Percentiles rank a stretch among this genome's conserved stretches.
Evolutionary conservation across 1,284 basidiomycete species (phyloP).

Genomic region (Vanrija pseudolonga): DNA sequence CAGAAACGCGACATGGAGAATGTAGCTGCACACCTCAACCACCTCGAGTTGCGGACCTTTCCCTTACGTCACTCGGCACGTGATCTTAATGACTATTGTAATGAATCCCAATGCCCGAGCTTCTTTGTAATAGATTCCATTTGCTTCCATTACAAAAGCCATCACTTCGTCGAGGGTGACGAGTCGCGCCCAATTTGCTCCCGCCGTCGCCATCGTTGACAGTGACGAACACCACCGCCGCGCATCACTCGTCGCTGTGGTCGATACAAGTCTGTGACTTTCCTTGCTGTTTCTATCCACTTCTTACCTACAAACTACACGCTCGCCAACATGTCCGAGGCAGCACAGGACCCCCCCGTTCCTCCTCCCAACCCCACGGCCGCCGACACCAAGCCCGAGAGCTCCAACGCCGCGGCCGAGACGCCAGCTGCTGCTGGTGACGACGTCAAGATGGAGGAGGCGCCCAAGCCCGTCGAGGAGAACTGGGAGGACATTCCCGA

Average conservation of each 20-base stretch:
- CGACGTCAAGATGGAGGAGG: constrained; percentile 21
- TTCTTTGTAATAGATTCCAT: neutral
- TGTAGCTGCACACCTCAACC: no score
- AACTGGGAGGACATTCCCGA: constrained; percentile 46
- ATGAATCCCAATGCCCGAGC: no score
- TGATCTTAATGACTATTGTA: no score
- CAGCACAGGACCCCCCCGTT: constrained; percentile 16
- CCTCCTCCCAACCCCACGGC: constrained; percentile 9
- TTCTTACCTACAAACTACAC: neutral
- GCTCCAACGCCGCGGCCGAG: constrained; percentile 10
- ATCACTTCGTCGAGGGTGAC: no score
- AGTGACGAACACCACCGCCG: neutral
- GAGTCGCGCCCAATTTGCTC: no score
- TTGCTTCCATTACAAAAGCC: no score
- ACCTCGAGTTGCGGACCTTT: no score
- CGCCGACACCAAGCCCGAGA: constrained; percentile 9
- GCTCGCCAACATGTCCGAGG: constrained; percentile 14
- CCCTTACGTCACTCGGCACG: neutral
- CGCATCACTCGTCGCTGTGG: neutral
- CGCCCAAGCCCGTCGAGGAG: constrained; percentile 37
- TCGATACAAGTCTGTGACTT: neutral
- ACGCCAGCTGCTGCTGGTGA: constrained; percentile 11
- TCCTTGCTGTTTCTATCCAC: constrained; percentile 1
- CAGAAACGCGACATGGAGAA: neutral
- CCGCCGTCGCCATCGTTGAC: no score